Percentiles rank a stretch among this genome's conserved stretches.
Evolutionary conservation across 768 basidiomycete genomes (phyloP).

Genomic region (Gloeopeniophorella convolvens): DNA sequence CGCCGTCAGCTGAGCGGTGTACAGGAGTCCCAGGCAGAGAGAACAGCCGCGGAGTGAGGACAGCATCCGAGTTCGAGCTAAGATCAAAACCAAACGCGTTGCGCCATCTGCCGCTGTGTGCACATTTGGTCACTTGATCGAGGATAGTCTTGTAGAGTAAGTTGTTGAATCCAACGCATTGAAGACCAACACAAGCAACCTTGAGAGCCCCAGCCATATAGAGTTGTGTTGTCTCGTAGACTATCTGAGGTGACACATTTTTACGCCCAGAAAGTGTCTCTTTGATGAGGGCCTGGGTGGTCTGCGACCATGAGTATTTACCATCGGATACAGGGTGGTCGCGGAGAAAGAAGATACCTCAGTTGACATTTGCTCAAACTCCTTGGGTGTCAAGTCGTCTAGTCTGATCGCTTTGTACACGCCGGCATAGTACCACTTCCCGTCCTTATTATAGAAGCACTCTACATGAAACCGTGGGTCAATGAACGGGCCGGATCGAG

Average conservation of each 20-base stretch:
- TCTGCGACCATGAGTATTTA: constrained; percentile 33
- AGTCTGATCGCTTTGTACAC: constrained; percentile 62
- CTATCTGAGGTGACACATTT: constrained; percentile 70
- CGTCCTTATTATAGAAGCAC: constrained; percentile 77
- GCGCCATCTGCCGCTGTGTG: constrained; percentile 28
- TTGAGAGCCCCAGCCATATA: constrained; percentile 68
- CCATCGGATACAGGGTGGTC: neutral
- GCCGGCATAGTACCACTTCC: constrained; percentile 82
- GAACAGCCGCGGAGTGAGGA: constrained; percentile 14
- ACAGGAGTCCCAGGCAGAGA: constrained; percentile 13
- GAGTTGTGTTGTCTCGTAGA: constrained; percentile 68
- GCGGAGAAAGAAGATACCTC: constrained; percentile 36
- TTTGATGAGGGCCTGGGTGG: constrained; percentile 57
- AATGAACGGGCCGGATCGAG: neutral
- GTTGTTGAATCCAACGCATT: constrained; percentile 72
- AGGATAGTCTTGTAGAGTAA: constrained; percentile 57
- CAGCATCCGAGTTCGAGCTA: constrained; percentile 5
- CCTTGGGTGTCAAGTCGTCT: constrained; percentile 56
- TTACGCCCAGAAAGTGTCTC: constrained; percentile 67
- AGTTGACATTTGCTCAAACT: constrained; percentile 59
- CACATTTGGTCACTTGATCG: constrained; percentile 51
- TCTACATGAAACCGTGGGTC: constrained; percentile 36
- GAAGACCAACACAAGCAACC: constrained; percentile 65
- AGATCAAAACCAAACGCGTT: constrained; percentile 19
- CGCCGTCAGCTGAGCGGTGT: neutral